Conservation (phyloP, 2,329 filamentous ascomycete genomes). For the Aspergillus sp. region DNA sequence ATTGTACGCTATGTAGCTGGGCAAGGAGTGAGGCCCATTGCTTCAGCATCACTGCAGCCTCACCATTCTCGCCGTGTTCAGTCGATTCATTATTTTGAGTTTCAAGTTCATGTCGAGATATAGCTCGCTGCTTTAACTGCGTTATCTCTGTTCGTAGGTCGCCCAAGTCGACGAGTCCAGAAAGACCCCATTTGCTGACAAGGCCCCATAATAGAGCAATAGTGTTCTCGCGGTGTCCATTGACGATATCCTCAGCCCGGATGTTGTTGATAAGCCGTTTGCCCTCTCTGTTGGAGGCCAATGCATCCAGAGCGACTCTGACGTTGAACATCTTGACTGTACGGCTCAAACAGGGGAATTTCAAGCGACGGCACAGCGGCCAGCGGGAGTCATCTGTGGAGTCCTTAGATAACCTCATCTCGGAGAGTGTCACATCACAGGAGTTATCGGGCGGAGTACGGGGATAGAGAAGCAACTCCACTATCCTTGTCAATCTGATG, state of each 20-base stretch:
- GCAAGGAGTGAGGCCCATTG: slow-evolving; percentile 61
- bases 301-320: slow-evolving; percentile 59
- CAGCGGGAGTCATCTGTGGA: slow-evolving; percentile 33
- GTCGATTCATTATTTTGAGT: not conserved
- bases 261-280: slow-evolving; percentile 49
- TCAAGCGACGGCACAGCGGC: slow-evolving; percentile 61
- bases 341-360: slow-evolving; percentile 60
- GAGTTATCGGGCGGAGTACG: slow-evolving; percentile 30
- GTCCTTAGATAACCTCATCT: not conserved
- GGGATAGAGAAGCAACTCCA: slow-evolving; percentile 61
- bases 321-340: slow-evolving; percentile 65
- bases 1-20: slow-evolving; percentile 47
- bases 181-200: slow-evolving; percentile 61
- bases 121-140: slow-evolving; percentile 43
- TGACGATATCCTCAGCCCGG: slow-evolving; percentile 62
- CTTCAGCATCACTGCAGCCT: slow-evolving; percentile 53
- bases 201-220: slow-evolving; percentile 64
- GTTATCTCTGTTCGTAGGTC: slow-evolving; percentile 58
- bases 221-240: slow-evolving; percentile 68
- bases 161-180: slow-evolving; percentile 59
- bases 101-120: slow-evolving; percentile 24
- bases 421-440: not conserved
- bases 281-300: slow-evolving; percentile 51
- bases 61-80: slow-evolving; percentile 20
- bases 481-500: slow-evolving; percentile 61